Base-by-base conservation (phyloP, 352 stramenopile genomes). In the Phytophthora quininea region DNA sequence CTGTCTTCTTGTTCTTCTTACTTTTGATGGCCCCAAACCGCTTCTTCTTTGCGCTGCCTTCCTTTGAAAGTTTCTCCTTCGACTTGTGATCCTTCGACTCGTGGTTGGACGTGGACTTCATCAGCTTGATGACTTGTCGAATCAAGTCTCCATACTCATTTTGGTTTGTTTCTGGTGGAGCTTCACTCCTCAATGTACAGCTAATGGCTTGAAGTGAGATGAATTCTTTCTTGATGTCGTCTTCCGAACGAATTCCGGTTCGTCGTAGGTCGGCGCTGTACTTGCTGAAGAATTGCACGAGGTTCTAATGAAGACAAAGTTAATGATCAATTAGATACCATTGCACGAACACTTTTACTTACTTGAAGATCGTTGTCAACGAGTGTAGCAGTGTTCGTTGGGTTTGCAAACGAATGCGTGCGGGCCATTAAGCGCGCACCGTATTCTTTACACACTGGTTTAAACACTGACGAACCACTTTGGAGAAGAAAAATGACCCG, bases 401-500 rank as follows among this genome's bases (percentile, higher is more conserved):
- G 71, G 35, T 58, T 88, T 14, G 74, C 46, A 52, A 95, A 90
- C 24, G 73, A 79, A 54, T 88, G 73, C 12, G 76, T 90, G 29
- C 88, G 86, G 15, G 81, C 69, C 10, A 88, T 31, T 14, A 96
- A 63, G 0, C 84, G 76, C 19, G 90, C 87, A 11, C 66, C 54
- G 46, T 94, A 96, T 50, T 93, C 83, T 15, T 76, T 84, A 74
- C 68, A 42, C 86, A 93, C 14, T 84, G 79, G 43, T 94, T 81
- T 27, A 96, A 65, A 50, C 83, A 86, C 46, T 87, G 79, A 0
- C 86, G 86, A 19, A 96, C 74, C 4, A 94, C 60, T 29, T 93
- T 93, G 12, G 84, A 88, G 56, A 94, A 94, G 73, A 96, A 96
- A 66, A 96, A 96, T 2, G 85, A 88, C 6, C 86, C 76, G 14